These are phyloP conservation scores for Bremia lactucae DNA, from an alignment of 352 stramenopile genomes.

Conservation along the genomic window DNA sequence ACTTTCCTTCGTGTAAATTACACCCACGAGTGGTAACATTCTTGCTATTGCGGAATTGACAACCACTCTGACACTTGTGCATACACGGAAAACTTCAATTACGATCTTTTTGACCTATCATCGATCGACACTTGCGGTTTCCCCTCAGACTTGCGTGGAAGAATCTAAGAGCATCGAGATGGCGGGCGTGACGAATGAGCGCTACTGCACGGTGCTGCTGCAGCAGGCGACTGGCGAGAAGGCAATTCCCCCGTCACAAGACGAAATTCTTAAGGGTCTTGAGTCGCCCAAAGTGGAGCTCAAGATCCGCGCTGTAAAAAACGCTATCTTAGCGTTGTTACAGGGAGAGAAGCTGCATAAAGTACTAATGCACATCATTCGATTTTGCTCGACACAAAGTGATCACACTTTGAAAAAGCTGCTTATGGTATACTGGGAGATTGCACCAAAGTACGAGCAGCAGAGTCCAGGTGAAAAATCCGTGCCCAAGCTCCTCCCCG, in stretches of 20 bases:
- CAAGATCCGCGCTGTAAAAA: slow-evolving; percentile 97
- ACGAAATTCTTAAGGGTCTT: slow-evolving; percentile 96
- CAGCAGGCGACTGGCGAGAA: slow-evolving; percentile 55
- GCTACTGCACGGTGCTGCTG: slow-evolving; percentile 80
- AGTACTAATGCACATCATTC: slow-evolving; percentile 99
- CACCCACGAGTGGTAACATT: slow-evolving; percentile 28
- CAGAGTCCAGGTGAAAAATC: slow-evolving; percentile 18
- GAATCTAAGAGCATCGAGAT: slow-evolving; percentile 18
- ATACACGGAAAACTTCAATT: slow-evolving; percentile 12
- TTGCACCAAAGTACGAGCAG: slow-evolving; percentile 96
- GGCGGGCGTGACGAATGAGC: slow-evolving; percentile 73
- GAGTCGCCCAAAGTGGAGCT: slow-evolving; percentile 92
- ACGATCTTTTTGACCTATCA: slow-evolving; percentile 15
- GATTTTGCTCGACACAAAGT: slow-evolving; percentile 98
- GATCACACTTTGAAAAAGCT: slow-evolving; percentile 99
- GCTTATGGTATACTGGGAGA: slow-evolving; percentile 99
- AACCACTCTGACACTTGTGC: slow-evolving; percentile 3
- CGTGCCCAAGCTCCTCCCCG: slow-evolving; percentile 92
- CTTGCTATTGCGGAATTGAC: slow-evolving; percentile 3
- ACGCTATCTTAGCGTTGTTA: slow-evolving; percentile 95
- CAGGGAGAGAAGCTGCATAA: slow-evolving; percentile 97
- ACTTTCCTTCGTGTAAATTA: slow-evolving; percentile 49
- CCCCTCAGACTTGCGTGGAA: slow-evolving; percentile 12
- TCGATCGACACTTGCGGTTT: slow-evolving; percentile 6
- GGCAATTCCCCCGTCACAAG: slow-evolving; percentile 70